Evolutionary conservation across 1,284 basidiomycete species (phyloP).

Genomic region (Heliocybe sulcata): DNA sequence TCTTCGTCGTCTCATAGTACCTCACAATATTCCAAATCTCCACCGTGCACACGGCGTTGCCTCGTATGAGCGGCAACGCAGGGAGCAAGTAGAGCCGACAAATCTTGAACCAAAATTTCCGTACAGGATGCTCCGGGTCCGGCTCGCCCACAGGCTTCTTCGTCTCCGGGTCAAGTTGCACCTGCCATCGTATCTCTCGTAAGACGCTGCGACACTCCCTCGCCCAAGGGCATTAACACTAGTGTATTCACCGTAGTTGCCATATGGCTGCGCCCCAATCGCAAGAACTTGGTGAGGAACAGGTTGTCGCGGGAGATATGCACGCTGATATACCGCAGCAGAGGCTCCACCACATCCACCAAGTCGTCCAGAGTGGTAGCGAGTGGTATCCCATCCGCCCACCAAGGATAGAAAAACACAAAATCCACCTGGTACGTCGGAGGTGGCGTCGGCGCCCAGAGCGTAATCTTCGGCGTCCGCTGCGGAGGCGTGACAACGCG

Average conservation of each 20-base stretch:
- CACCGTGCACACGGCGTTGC: conserved; percentile 80
- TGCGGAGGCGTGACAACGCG: conserved; percentile 43
- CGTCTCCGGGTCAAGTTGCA: conserved; percentile 43
- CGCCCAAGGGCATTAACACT: conserved; percentile 18
- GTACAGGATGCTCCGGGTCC: conserved; percentile 48
- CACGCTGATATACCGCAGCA: conserved; percentile 71
- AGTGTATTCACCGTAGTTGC: conserved; percentile 29
- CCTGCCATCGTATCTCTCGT: conserved; percentile 22
- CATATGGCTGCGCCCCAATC: conserved; percentile 47
- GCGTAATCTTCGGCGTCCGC: conserved; percentile 56
- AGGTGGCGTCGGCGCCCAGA: conserved; percentile 71
- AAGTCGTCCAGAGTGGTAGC: conserved; percentile 65
- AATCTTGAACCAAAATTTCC: conserved; percentile 76
- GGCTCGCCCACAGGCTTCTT: conserved; percentile 46
- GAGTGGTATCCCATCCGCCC: conserved; percentile 66
- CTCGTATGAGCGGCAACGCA: conserved; percentile 77
- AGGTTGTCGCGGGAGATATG: conserved; percentile 68
- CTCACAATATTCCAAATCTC: conserved; percentile 86
- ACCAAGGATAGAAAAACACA: conserved; percentile 86
- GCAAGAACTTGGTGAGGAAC: conserved; percentile 54
- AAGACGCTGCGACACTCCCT: conserved; percentile 25
- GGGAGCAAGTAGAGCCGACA: conserved; percentile 82
- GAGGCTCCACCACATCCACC: conserved; percentile 64
- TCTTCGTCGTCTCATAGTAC: conserved; percentile 69
- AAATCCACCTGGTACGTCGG: conserved; percentile 65